Evolutionary conservation across 345 rosid species (phyloP).

Genomic region (Erysimum cheiranthoides): DNA sequence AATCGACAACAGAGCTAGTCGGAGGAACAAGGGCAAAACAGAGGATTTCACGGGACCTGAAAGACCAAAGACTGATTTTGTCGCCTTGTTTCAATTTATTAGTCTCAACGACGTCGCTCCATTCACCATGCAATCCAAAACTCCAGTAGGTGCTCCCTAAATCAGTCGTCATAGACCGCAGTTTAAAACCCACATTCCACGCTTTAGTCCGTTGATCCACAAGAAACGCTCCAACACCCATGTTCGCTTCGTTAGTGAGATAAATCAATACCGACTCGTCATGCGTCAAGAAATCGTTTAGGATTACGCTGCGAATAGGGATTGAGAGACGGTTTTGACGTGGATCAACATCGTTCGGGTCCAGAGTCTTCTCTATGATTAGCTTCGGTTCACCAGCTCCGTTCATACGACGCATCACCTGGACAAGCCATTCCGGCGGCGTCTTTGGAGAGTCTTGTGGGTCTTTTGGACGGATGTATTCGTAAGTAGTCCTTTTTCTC

Average conservation of each 20-base stretch:
- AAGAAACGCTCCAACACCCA: conserved; percentile 16
- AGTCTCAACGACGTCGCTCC: conserved; percentile 14
- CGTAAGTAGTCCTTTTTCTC: not conserved
- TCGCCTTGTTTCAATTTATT: conserved; percentile 28
- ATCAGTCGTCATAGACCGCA: not conserved
- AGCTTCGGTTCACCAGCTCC: not conserved
- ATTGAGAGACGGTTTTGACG: conserved; percentile 27
- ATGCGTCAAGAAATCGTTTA: conserved; percentile 12
- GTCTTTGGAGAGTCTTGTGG: not conserved
- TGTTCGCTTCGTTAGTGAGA: not conserved
- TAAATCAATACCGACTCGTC: conserved; percentile 4
- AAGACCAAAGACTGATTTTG: conserved; percentile 33
- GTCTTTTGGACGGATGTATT: not conserved
- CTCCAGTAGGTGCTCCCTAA: not conserved
- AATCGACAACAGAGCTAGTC: not conserved
- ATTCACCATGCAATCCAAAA: conserved; percentile 27
- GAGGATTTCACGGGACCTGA: conserved; percentile 19
- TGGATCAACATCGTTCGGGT: conserved; percentile 20
- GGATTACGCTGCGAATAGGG: not conserved
- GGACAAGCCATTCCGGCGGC: conserved; percentile 18
- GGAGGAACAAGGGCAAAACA: conserved; percentile 31
- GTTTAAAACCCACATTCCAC: conserved; percentile 23
- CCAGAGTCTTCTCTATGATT: conserved; percentile 21
- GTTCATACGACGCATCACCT: conserved; percentile 11
- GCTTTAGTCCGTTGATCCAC: conserved; percentile 18